Base-by-base conservation (phyloP, 176 grass and related monocot genomes). In the Raddia distichophylla region DNA sequence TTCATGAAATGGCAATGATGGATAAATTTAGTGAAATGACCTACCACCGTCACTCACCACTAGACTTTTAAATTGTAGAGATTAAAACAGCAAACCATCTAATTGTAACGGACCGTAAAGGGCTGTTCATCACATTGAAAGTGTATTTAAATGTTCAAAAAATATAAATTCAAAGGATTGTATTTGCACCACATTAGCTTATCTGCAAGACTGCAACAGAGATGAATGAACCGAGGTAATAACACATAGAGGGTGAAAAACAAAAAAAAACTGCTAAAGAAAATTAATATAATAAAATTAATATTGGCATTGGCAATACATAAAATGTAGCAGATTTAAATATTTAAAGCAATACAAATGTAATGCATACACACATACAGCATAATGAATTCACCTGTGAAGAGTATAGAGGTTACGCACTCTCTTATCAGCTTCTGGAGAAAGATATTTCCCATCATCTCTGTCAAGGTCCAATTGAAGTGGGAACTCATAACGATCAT, bases 401-500 rank as follows among this genome's bases (percentile, higher is more conserved):
- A 94, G 91, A 52, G 79, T 91, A 86, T 94, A 94, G 62, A 94
- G 86, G 67, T 94, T 94, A 51, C 88, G 91, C 68, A 91, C 88
- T 9, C 75, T 86, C 84, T 83, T 83, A 62, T 94, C 88, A 69
- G 91, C 91, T 27, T 94, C 85, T 27, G 88, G 88, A 70, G 88
- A 91, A 67, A 94, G 88, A 83, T 94, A 94, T 78, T 88, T 94
- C 42, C 91, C 89, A 52, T 81, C 64, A 37, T 90, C 82, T 80
- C 45, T 90, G 46, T 94, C 91, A 63, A 94, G 91, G 47, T 94
- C 91, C 76, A 94, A 69, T 68, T 94, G 86, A 73, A 91, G 83
- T 44, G 91, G 91, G 40, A 94, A 94, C 83, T 94, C 91, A 8
- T 94, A 94, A 56, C 83, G 83, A 60, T 94, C 91, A 83, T 94